These are phyloP conservation scores for Phytophthora europaea DNA, from an alignment of 352 stramenopile genomes.

Conservation along the genomic window DNA sequence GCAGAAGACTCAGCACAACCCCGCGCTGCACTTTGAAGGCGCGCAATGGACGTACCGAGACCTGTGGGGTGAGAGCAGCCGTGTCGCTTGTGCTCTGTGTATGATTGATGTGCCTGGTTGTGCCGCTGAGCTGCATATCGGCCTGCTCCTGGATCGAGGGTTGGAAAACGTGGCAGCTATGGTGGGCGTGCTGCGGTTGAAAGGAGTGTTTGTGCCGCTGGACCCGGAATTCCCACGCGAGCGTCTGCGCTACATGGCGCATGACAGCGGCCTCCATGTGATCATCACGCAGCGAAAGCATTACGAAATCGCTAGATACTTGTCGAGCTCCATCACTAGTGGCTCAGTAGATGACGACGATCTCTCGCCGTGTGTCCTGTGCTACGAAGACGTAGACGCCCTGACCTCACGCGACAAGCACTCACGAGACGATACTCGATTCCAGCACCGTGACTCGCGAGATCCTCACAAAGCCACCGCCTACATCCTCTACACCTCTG, in stretches of 20 bases:
- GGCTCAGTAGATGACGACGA: conserved; percentile 4
- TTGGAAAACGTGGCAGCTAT: conserved; percentile 57
- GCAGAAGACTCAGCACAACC: conserved; percentile 29
- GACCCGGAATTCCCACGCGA: conserved; percentile 59
- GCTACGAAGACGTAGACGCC: conserved; percentile 44
- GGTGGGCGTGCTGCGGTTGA: conserved; percentile 45
- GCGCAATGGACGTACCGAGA: conserved; percentile 50
- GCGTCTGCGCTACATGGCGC: conserved; percentile 61
- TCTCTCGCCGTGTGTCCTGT: conserved; percentile 27
- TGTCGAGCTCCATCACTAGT: conserved; percentile 12
- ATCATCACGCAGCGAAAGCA: conserved; percentile 56
- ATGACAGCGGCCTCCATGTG: conserved; percentile 48
- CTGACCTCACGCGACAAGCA: background rate
- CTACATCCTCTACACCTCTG: conserved; percentile 84
- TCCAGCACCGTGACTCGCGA: background rate
- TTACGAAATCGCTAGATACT: conserved; percentile 20
- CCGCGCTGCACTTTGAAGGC: conserved; percentile 54
- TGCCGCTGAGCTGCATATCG: conserved; percentile 38
- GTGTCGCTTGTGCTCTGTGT: conserved; percentile 31
- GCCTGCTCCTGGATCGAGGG: conserved; percentile 53
- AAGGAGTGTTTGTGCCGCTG: conserved; percentile 56
- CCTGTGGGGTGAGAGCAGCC: conserved; percentile 43
- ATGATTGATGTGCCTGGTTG: conserved; percentile 16
- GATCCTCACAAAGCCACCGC: conserved; percentile 29
- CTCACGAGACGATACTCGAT: background rate